Evolutionary conservation across 2,329 filamentous ascomycete genomes (phyloP).

Genomic region (Blumeria graminis): DNA sequence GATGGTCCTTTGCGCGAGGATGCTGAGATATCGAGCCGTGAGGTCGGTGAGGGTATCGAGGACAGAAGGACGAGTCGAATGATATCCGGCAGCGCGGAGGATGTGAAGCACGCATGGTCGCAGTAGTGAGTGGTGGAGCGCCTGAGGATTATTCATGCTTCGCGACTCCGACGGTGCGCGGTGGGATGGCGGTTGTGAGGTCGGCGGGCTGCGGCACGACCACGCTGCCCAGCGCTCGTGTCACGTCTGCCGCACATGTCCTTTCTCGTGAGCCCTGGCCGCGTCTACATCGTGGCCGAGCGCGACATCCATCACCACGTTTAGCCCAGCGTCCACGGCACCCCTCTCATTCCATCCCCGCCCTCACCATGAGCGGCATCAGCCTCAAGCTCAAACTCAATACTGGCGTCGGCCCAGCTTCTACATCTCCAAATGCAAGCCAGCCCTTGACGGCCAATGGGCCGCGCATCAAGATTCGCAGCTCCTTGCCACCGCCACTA

Average conservation of each 20-base stretch:
- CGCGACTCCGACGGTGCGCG: constrained; percentile 1
- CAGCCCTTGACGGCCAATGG: background rate
- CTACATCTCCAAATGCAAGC: constrained; percentile 2
- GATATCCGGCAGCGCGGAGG: constrained; percentile 75
- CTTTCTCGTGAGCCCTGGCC: too few species aligned
- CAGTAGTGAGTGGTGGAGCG: constrained; percentile 51
- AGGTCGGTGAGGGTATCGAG: constrained; percentile 70
- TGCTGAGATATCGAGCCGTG: constrained; percentile 52
- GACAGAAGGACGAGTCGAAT: constrained; percentile 55
- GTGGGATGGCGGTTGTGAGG: background rate
- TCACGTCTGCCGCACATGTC: too few species aligned
- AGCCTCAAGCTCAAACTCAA: constrained; percentile 12
- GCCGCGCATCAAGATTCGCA: constrained; percentile 2
- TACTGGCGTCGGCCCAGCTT: background rate
- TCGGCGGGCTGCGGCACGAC: too few species aligned
- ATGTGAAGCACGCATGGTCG: constrained; percentile 77
- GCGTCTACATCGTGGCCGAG: too few species aligned
- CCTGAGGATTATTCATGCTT: constrained; percentile 19
- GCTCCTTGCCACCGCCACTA: constrained; percentile 10
- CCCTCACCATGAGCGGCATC: constrained; percentile 10
- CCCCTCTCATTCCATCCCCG: too few species aligned
- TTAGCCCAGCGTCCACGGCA: too few species aligned
- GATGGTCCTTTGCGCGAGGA: constrained; percentile 50
- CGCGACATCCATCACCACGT: too few species aligned
- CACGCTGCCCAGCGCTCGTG: too few species aligned